Base-by-base conservation (phyloP, 2,329 filamentous ascomycete species). In the Aspergillus novoparasiticus region DNA sequence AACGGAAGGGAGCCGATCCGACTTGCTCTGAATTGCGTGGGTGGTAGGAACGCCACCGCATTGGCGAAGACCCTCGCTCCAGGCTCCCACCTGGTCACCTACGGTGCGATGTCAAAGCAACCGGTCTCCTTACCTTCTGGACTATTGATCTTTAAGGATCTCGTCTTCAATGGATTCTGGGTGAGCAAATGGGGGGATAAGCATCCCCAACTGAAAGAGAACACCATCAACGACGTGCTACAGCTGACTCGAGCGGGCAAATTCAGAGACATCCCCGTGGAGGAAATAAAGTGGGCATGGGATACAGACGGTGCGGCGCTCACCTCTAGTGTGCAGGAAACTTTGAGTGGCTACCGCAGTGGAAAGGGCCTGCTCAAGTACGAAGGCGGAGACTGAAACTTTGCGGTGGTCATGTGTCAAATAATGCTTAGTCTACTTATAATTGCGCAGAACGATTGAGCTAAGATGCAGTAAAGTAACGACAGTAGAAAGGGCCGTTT, bases 361-460 rank as follows among this genome's bases (percentile, higher is more conserved):
- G 94, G 94, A 12, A 99, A 99, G 83, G 91, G 93, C 0, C 86
- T 99, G 3, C 95, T 98, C 76, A 86, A 94, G 6, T 98, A 95
- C 78, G 85, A 85, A 28, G 82, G 75, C 11, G 75, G 76, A 19
- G 77, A 78, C 58, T 70, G 68, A 68, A 59, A n/a, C n/a, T 19
- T 36, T 34, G 11, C 4, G 11, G 21, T 51, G 11, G 16, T 57
- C 36, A 36, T 72, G 64, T 70, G 69, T 45, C 51, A 68, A 66
- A 68, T 14, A 14, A 46, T 51, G 50, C 48, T 28, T 30, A 16
- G n/a, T 55, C 41, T 14, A 56, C 23, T 48, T 16, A 57, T 45
- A 30, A 23, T 48, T 48, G 6, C 30, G 16, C n/a, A 36, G 21
- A 28, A 53, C 50, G 30, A 46, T 19, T 26, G 26, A 26, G 8